Evolutionary conservation across 2,329 filamentous ascomycete genomes (phyloP).

Genomic region (Clarireedia paspali): DNA sequence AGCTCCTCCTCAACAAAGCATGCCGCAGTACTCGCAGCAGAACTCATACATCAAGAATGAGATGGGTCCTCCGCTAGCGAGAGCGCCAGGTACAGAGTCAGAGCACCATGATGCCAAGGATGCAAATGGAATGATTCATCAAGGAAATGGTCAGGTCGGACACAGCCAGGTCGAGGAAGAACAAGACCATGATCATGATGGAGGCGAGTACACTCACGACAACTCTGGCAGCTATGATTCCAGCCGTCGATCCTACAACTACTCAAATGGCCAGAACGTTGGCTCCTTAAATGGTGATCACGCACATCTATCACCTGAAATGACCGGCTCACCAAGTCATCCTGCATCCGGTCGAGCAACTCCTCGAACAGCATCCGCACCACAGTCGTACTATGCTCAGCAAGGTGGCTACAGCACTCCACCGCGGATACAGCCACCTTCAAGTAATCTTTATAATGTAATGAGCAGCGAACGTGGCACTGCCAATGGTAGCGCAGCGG

Average conservation of each 20-base stretch:
- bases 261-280: slow-evolving; percentile 59
- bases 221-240: slow-evolving; percentile 63
- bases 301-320: slow-evolving; percentile 69
- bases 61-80: slow-evolving; percentile 73
- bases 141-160: slow-evolving; percentile 46
- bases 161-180: slow-evolving; percentile 55
- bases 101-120: slow-evolving; percentile 56
- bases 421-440: slow-evolving; percentile 59
- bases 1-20: slow-evolving; percentile 51
- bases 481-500: slow-evolving; percentile 55
- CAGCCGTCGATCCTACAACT: slow-evolving; percentile 69
- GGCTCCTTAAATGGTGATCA: slow-evolving; percentile 63
- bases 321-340: slow-evolving; percentile 73
- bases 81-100: slow-evolving; percentile 48
- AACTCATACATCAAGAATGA: slow-evolving; percentile 72
- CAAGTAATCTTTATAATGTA: slow-evolving; percentile 81
- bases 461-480: slow-evolving; percentile 72
- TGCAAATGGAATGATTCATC: slow-evolving; percentile 60
- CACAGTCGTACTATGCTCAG: slow-evolving; percentile 66
- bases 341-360: slow-evolving; percentile 81
- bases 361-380: slow-evolving; percentile 66
- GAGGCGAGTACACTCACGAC: slow-evolving; percentile 80
- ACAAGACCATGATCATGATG: slow-evolving; percentile 65
- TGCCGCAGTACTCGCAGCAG: slow-evolving; percentile 56
- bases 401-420: slow-evolving; percentile 64